These are phyloP conservation scores for Scalesia atractyloides DNA, from an alignment of 129 eudicot genomes.

Conservation along the genomic window DNA sequence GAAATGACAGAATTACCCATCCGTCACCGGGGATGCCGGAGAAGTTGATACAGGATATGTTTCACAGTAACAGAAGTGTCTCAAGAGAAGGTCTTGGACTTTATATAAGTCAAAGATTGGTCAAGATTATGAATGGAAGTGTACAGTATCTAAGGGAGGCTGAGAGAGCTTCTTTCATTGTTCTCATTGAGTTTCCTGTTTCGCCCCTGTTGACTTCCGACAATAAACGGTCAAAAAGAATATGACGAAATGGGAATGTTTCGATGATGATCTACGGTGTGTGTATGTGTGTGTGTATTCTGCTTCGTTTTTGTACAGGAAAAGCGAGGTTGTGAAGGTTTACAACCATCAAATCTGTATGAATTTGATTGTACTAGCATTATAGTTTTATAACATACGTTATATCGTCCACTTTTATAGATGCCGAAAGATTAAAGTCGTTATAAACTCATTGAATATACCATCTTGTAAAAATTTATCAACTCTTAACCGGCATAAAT, in stretches of 20 bases:
- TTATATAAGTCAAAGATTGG: slow-evolving; percentile 76
- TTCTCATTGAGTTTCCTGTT: slow-evolving; percentile 62
- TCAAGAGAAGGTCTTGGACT: slow-evolving; percentile 95
- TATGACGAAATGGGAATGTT: slow-evolving; percentile 20
- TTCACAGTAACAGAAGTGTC: slow-evolving; percentile 35
- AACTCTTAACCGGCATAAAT: no score
- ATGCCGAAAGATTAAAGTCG: no score
- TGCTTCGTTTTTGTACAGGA: slow-evolving; percentile 1
- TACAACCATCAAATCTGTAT: not conserved
- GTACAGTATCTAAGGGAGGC: slow-evolving; percentile 52
- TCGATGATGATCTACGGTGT: not conserved
- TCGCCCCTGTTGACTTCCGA: slow-evolving; percentile 34
- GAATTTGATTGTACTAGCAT: not conserved
- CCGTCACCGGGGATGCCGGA: slow-evolving; percentile 94
- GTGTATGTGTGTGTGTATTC: not conserved
- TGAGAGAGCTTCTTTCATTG: slow-evolving; percentile 68
- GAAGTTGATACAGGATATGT: slow-evolving; percentile 37
- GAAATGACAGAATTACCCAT: slow-evolving; percentile 72
- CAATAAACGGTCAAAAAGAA: slow-evolving; percentile 33
- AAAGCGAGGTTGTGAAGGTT: slow-evolving; percentile 2
- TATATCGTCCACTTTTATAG: not conserved
- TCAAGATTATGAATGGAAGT: slow-evolving; percentile 37
- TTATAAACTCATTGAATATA: no score
- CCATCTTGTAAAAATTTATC: no score
- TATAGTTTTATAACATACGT: not conserved